Evolutionary conservation across 805 yeast genomes (phyloP).

Genomic region (Yarrowia keelungensis): DNA sequence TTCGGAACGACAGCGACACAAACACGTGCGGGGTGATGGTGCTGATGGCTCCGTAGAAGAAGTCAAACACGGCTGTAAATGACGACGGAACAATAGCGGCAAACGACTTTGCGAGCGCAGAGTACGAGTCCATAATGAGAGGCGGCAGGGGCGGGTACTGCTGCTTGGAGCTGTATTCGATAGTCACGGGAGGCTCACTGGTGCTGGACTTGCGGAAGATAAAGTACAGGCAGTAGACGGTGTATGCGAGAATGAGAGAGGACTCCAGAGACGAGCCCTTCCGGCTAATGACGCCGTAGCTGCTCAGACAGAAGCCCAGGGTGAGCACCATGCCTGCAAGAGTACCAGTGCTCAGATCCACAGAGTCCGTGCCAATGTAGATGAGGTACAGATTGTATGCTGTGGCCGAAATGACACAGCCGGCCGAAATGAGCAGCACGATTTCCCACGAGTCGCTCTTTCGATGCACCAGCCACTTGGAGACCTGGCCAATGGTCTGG

Average conservation of each 20-base stretch:
- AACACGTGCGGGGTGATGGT: conserved; percentile 83
- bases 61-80: conserved; percentile 53
- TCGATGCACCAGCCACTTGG: conserved; percentile 66
- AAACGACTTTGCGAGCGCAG: conserved; percentile 49
- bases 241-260: conserved; percentile 83
- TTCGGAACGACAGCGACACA: conserved; percentile 81
- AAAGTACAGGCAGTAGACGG: conserved; percentile 91
- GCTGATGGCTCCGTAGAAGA: conserved; percentile 57
- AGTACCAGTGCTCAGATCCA: conserved; percentile 78
- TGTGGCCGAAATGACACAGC: conserved; percentile 76
- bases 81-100: conserved; percentile 54
- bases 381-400: conserved; percentile 82
- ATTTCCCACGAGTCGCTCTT: conserved; percentile 83
- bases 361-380: conserved; percentile 61
- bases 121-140: conserved; percentile 50
- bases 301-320: conserved; percentile 59
- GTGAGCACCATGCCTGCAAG: conserved; percentile 86
- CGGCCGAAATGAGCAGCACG: conserved; percentile 71
- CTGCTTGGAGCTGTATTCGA: conserved; percentile 16
- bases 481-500: conserved; percentile 87
- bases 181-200: neutral
- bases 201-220: conserved; percentile 72
- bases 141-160: conserved; percentile 51
- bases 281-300: conserved; percentile 79
- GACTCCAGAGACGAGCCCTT: conserved; percentile 92